Base-by-base conservation (phyloP, 352 stramenopile genomes). In the Phytophthora constricta region DNA sequence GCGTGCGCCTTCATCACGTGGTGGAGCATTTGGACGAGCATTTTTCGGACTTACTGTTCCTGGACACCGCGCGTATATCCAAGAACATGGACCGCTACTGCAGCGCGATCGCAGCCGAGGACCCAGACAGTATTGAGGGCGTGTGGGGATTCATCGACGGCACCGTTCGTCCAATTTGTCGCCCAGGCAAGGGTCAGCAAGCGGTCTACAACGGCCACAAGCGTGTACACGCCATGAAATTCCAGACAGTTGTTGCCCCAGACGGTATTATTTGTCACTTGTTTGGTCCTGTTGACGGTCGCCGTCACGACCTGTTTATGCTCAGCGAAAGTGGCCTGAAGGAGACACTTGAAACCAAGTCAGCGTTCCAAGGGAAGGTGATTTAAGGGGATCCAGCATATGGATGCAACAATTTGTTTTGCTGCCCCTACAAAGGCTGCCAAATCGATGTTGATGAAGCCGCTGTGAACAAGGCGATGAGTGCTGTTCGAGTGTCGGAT, bases 131-230 rank as follows among this genome's bases (percentile, higher is more conserved):
- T 2, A 59, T 54, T 14, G 41, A 25, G 2, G 48, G 41, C 13
- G 42, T 62, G 33, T 61, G 42, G 50, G n/a, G 42, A 22, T 56
- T 68, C 20, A 68, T 61, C 22, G 50, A 68, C 34, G 59, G 37
- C 19, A 58, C 47, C 2, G 16, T 65, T 58, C 47, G 48, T 26
- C 47, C 47, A 22, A 65, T 65, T 26, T 65, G 58, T 28, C 46
- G 57, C 10, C 57, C 37, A 17, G 49, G 57, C 25, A 62, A 62
- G 31, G 54, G 41, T 0, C 42, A 53, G 14, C 46, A 58, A 25
- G 57, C 57, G 5, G 49, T 57, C 20, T 65, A 37, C 33, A 65
- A 58, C 26, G 57, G 34, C 1, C 57, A 65, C 34, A 65, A 65
- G 57, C 23, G 57, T 8, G 47, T 65, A 0, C 37, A 65, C 13